phyloP scores from a whole-genome alignment of 2,329 filamentous ascomycete genomes.

The Cercospora citrullina region DNA sequence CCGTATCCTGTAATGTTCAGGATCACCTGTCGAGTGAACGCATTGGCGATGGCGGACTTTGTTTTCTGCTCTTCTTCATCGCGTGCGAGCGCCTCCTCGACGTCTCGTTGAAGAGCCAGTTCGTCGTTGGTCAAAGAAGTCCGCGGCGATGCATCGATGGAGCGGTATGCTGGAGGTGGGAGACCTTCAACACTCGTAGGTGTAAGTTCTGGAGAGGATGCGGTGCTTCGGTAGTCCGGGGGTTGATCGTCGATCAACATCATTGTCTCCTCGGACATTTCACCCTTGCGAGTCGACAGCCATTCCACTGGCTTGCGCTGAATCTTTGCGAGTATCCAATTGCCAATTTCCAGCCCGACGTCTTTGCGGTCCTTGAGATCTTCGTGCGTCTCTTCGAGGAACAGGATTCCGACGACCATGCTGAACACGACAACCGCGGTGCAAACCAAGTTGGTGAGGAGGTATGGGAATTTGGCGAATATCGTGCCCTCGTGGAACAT shows the following conservation, averaged over 20 bases:
- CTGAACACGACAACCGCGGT: conserved; percentile 74
- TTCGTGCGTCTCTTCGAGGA: conserved; percentile 90
- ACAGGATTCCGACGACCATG: conserved; percentile 75
- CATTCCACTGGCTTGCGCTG: conserved; percentile 29
- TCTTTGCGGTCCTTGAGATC: conserved; percentile 77
- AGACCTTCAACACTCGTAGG: conserved; percentile 30
- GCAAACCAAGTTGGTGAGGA: conserved; percentile 90
- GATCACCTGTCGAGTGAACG: conserved; percentile 81
- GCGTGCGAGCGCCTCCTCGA: conserved; percentile 34
- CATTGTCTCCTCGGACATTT: conserved; percentile 58
- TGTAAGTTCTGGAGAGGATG: conserved; percentile 54
- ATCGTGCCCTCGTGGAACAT: conserved; percentile 72
- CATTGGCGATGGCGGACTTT: conserved; percentile 51
- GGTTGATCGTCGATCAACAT: conserved; percentile 65
- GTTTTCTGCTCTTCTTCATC: conserved; percentile 29
- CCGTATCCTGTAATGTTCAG: conserved; percentile 88
- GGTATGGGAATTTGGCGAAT: conserved; percentile 84
- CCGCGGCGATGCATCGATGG: conserved; percentile 36
- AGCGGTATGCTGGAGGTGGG: conserved; percentile 38
- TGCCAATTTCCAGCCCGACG: conserved; percentile 72
- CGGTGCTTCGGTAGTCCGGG: conserved; percentile 66
- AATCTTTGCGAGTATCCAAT: conserved; percentile 57
- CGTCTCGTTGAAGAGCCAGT: conserved; percentile 29
- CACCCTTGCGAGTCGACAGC: conserved; percentile 43
- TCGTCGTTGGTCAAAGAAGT: conserved; percentile 21